Base-by-base conservation (phyloP, 306 rosid genomes). In the Gastrolobium villosum region DNA sequence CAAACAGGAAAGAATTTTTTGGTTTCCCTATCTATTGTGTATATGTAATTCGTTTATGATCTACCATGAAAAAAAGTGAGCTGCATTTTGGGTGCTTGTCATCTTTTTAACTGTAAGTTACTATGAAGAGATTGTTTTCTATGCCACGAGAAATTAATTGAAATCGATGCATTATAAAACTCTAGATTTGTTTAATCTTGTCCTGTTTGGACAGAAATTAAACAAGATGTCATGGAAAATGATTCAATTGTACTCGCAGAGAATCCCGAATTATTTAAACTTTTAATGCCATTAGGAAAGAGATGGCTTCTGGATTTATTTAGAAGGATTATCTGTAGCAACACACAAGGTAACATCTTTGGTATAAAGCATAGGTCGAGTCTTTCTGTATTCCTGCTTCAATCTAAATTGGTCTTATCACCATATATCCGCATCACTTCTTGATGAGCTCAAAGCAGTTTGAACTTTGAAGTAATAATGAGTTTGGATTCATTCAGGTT, bases 401-500 rank as follows among this genome's bases (percentile, higher is more conserved):
- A 28, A 11, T 54, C 71, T 62, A 45, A 37, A 28, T 65, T 65
- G 52, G 5, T 50, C 37, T 64, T 8, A 40, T 66, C 49, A 54
- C 28, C 68, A 14, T 50, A 28, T 71, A 35, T 46, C 31, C 10
- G 53, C 45, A 40, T 50, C 34, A 43, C 32, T 37, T 72, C 73
- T 60, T 48, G 14, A 41, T 40, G 64, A 71, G 66, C 45, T 26
- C 20, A 70, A 54, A 63, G 30, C 45, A 52, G 39, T 40, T 35
- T 14, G 35, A 32, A 61, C 55, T 66, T 35, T 14, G 35, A 32
- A 61, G 60, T 66, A 20, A 69, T 59, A 31, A 9, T 48, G 53
- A 57, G 53, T 76, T 44, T 79, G 63, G 48, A 53, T 81, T 77
- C 37, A 45, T 78, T 57, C 77, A 94, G 98, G 90, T 90, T 49